Percentiles rank a stretch among this genome's conserved stretches.
Conservation (phyloP, 202 grass and related monocot species). For the Setaria viridis region DNA sequence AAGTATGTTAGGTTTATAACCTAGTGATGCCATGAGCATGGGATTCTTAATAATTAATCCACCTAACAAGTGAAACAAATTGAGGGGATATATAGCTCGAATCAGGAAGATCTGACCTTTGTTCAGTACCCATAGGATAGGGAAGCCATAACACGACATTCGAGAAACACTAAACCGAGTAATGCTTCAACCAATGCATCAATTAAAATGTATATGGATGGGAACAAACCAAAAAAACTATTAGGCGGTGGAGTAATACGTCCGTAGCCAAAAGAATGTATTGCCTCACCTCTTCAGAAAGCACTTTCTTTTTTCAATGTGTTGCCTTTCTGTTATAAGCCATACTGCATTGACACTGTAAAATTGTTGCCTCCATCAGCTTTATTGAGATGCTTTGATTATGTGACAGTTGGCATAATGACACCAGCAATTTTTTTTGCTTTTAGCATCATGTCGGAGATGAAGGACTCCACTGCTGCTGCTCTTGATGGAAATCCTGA, state of each 20-base stretch:
- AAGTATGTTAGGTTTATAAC: background rate
- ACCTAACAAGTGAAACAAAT: background rate
- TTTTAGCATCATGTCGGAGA: slow-evolving; percentile 68
- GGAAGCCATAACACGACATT: background rate
- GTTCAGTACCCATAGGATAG: background rate
- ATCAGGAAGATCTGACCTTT: background rate
- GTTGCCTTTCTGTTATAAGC: slow-evolving; percentile 1
- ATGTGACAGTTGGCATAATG: background rate
- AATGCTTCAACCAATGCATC: background rate
- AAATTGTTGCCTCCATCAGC: background rate
- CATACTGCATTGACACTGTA: background rate
- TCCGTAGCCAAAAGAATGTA: background rate
- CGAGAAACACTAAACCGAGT: background rate
- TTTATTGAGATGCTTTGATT: background rate
- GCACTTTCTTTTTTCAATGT: background rate
- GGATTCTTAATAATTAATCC: background rate
- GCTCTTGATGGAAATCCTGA: slow-evolving; percentile 44
- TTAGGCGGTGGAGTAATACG: background rate
- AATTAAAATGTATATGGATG: background rate
- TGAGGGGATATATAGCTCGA: too few relatives aligned
- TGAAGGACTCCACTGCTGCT: slow-evolving; percentile 52
- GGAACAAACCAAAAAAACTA: background rate
- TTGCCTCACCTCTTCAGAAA: background rate
- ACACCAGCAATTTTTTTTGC: background rate
- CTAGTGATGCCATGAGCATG: background rate